Percentiles rank a stretch among this genome's conserved stretches.
phyloP scores from a whole-genome alignment of 768 basidiomycete species.

The Cyclocybe cylindracea region DNA sequence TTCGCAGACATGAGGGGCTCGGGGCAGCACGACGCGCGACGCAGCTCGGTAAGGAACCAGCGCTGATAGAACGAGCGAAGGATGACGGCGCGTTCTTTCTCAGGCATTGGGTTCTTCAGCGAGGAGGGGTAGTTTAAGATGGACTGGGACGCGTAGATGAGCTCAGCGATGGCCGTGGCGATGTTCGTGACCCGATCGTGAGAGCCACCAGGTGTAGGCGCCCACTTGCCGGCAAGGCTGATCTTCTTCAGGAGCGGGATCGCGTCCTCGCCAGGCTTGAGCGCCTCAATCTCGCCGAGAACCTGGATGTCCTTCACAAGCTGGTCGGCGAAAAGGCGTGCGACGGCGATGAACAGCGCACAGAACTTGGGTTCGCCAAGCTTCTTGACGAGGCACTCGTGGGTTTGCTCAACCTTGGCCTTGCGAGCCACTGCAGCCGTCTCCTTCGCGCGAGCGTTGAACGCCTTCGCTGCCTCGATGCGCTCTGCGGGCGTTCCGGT shows the following conservation, averaged over 20 bases:
- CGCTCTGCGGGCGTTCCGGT: constrained; percentile 18
- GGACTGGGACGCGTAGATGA: constrained; percentile 44
- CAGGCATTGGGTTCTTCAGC: constrained; percentile 25
- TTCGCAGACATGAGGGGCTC: constrained; percentile 66
- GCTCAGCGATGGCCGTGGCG: constrained; percentile 58
- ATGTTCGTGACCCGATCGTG: constrained; percentile 70
- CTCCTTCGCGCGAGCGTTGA: constrained; percentile 13
- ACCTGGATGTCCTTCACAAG: constrained; percentile 49
- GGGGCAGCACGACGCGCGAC: constrained; percentile 43
- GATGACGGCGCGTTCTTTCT: constrained; percentile 32
- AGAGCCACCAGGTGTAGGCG: constrained; percentile 55
- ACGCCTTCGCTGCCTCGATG: constrained; percentile 19
- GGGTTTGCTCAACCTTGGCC: constrained; percentile 20
- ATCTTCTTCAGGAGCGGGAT: constrained; percentile 40
- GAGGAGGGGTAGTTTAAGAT: constrained; percentile 30
- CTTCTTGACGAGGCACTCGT: constrained; percentile 39
- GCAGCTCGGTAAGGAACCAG: constrained; percentile 59
- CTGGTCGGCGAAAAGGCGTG: constrained; percentile 58
- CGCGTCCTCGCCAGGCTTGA: constrained; percentile 31
- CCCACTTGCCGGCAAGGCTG: constrained; percentile 71
- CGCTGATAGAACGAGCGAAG: constrained; percentile 61
- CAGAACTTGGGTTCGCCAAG: constrained; percentile 52
- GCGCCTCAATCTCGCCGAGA: constrained; percentile 34
- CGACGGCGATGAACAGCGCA: constrained; percentile 63
- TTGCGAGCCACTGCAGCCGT: constrained; percentile 25